phyloP scores from a whole-genome alignment of 73 alveolate genomes.

The Halteria grandinella region DNA sequence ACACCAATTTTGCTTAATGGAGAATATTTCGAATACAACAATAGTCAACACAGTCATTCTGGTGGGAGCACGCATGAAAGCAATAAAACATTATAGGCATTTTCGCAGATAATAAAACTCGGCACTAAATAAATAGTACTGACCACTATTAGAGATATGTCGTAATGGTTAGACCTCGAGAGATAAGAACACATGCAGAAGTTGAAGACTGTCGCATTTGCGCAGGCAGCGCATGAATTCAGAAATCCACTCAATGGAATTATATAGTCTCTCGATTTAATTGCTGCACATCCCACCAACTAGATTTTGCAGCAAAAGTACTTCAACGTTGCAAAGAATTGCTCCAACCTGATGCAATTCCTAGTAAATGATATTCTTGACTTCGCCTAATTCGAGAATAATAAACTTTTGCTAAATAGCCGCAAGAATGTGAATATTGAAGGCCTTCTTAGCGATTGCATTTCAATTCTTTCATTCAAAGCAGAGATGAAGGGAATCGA shows the following conservation, averaged over 20 bases:
- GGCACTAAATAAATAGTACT: not conserved
- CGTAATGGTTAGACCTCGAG: constrained; percentile 14
- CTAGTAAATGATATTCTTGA: constrained; percentile 48
- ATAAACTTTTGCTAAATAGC: constrained; percentile 5
- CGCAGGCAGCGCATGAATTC: constrained; percentile 48
- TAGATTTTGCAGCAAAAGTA: not conserved
- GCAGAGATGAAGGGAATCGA: constrained; percentile 11
- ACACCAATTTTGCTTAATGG: too few species aligned
- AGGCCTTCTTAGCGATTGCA: not conserved
- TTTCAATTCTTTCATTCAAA: not conserved
- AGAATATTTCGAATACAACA: too few species aligned
- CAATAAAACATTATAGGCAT: constrained; percentile 4
- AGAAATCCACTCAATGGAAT: constrained; percentile 58
- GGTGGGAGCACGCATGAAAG: too few species aligned
- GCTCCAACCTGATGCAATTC: constrained; percentile 34
- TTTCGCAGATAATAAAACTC: not conserved
- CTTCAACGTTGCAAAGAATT: constrained; percentile 15
- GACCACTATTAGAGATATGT: constrained; percentile 20
- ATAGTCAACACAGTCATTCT: too few species aligned
- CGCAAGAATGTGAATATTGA: not conserved
- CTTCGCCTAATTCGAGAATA: constrained; percentile 22
- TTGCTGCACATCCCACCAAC: not conserved
- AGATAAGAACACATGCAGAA: not conserved
- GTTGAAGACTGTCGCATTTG: constrained; percentile 9
- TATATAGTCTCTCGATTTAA: constrained; percentile 1